phyloP scores from a whole-genome alignment of 2,329 filamentous ascomycete species.

The Calonectria ilicicola region DNA sequence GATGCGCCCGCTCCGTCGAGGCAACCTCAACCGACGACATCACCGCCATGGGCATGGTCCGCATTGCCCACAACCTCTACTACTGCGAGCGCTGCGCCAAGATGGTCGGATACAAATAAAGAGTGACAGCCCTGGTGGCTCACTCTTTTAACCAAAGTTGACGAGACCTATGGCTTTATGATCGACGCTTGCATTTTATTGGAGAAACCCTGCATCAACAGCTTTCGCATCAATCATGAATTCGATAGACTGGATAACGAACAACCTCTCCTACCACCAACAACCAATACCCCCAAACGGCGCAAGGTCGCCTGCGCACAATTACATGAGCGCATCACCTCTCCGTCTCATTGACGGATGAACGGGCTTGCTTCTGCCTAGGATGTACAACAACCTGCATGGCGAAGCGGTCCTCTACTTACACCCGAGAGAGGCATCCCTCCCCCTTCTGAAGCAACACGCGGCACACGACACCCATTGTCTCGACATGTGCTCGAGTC shows the following conservation, averaged over 20 bases:
- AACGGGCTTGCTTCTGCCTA: conserved; percentile 5
- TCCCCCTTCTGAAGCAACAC: neutral
- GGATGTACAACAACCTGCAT: neutral
- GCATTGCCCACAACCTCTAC: conserved; percentile 74
- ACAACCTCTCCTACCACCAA: conserved; percentile 18
- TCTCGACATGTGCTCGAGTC: conserved; percentile 2
- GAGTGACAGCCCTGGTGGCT: conserved; percentile 11
- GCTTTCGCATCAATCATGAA: conserved; percentile 15
- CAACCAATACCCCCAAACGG: conserved; percentile 26
- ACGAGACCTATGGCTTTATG: conserved; percentile 14
- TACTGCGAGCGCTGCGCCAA: conserved; percentile 74
- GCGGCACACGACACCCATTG: neutral
- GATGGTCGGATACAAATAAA: conserved; percentile 73
- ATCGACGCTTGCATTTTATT: conserved; percentile 17
- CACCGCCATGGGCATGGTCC: conserved; percentile 70
- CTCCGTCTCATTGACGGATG: conserved; percentile 15
- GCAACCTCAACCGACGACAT: conserved; percentile 71
- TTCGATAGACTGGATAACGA: conserved; percentile 28
- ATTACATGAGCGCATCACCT: conserved; percentile 24
- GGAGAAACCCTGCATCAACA: conserved; percentile 18
- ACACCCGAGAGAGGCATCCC: neutral
- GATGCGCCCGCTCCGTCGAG: conserved; percentile 71
- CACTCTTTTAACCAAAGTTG: conserved; percentile 12
- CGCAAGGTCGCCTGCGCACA: conserved; percentile 29
- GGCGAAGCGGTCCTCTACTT: neutral